Evolutionary conservation across 2,329 filamentous ascomycete genomes (phyloP).

Genomic region (Xylariaceae sp.): DNA sequence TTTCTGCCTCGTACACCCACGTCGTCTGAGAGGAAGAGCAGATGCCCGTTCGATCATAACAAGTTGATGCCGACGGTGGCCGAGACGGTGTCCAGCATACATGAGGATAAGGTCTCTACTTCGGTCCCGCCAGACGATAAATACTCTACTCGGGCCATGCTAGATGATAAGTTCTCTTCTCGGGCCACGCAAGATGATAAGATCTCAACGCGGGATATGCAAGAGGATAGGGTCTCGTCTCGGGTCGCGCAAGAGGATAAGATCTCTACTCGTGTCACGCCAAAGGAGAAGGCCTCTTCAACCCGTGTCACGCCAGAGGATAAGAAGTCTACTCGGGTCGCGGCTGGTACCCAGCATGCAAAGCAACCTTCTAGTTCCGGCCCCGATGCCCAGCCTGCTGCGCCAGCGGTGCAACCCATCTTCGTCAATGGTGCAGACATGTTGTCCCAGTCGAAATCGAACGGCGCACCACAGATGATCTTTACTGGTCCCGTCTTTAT

Average conservation of each 20-base stretch:
- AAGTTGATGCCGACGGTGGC: slow-evolving; percentile 36
- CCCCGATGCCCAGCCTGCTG: slow-evolving; percentile 24
- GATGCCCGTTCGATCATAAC: slow-evolving; percentile 56
- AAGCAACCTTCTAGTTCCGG: slow-evolving; percentile 21
- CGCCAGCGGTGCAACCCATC: slow-evolving; percentile 39
- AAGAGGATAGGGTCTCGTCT: too few species aligned
- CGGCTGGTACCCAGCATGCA: slow-evolving; percentile 17
- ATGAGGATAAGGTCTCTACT: slow-evolving; percentile 25
- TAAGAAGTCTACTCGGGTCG: slow-evolving; percentile 22
- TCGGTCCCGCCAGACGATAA: slow-evolving; percentile 1
- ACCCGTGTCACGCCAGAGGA: slow-evolving; percentile 22
- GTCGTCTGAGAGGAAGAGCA: slow-evolving; percentile 35
- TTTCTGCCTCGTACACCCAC: slow-evolving; percentile 25
- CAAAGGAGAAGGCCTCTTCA: too few species aligned
- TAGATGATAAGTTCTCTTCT: too few species aligned
- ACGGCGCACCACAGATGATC: slow-evolving; percentile 60
- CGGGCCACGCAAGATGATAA: too few species aligned
- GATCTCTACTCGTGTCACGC: too few species aligned
- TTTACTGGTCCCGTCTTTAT: slow-evolving; percentile 95
- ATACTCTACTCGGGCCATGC: too few species aligned
- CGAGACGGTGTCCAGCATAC: slow-evolving; percentile 25
- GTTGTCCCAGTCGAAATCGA: slow-evolving; percentile 31
- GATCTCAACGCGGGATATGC: too few species aligned
- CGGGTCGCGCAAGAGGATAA: too few species aligned
- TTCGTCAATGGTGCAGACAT: slow-evolving; percentile 44